phyloP scores from a whole-genome alignment of 164 flowering plant genomes.

The Brasenia schreberi region DNA sequence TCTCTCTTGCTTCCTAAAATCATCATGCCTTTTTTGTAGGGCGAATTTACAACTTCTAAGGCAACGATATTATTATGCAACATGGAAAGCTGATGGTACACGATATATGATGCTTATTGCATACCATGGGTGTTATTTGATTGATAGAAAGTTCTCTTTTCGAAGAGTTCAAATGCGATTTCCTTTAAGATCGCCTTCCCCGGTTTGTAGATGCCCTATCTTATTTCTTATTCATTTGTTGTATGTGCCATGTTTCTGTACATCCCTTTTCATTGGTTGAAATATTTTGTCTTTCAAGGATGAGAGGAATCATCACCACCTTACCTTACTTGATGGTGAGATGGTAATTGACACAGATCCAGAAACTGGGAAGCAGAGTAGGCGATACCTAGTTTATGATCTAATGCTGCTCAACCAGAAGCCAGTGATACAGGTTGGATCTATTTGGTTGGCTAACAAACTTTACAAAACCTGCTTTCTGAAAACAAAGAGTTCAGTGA shows the following conservation, averaged over 20 bases:
- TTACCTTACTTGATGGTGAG: slow-evolving; percentile 95
- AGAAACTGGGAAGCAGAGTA: slow-evolving; percentile 58
- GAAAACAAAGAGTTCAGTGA: too few species aligned
- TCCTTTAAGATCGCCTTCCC: slow-evolving; percentile 52
- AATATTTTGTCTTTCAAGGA: slow-evolving; percentile 7
- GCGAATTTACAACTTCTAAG: slow-evolving; percentile 70
- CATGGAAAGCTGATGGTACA: slow-evolving; percentile 99
- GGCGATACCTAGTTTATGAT: slow-evolving; percentile 96
- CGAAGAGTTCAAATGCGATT: slow-evolving; percentile 96
- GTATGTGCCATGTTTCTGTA: slow-evolving; percentile 4
- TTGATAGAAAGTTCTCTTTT: slow-evolving; percentile 70
- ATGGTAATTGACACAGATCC: slow-evolving; percentile 93
- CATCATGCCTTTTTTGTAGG: slow-evolving; percentile 26
- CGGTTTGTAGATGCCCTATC: slow-evolving; percentile 22
- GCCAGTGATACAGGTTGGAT: slow-evolving; percentile 67
- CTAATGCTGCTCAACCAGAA: slow-evolving; percentile 56
- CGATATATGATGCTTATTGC: slow-evolving; percentile 95
- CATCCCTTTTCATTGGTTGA: background rate
- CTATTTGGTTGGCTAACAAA: background rate
- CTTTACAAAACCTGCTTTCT: too few species aligned
- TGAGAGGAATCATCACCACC: slow-evolving; percentile 51
- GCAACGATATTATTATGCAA: slow-evolving; percentile 95
- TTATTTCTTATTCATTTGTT: background rate
- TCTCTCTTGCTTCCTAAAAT: background rate
- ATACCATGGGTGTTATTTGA: slow-evolving; percentile 78